phyloP scores from a whole-genome alignment of 169 alveolate genomes.

The Plasmodium coatneyi region DNA sequence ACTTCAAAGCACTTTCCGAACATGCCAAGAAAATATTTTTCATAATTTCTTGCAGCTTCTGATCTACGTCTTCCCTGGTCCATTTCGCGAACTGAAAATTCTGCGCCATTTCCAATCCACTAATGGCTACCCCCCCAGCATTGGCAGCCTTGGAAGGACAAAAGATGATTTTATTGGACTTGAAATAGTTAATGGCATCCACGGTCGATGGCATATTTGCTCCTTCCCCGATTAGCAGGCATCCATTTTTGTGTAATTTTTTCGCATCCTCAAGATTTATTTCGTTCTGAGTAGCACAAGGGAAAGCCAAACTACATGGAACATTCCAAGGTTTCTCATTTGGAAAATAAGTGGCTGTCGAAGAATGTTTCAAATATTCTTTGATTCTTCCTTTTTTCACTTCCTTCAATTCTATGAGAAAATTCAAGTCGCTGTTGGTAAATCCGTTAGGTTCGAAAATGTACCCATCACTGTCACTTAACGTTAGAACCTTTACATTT shows the following conservation, averaged over 20 bases:
- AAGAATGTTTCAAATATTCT: constrained; percentile 76
- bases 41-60: constrained; percentile 84
- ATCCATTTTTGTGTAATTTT: constrained; percentile 78
- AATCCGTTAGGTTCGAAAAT: constrained; percentile 84
- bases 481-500: constrained; percentile 86
- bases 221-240: constrained; percentile 85
- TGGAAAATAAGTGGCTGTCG: constrained; percentile 78
- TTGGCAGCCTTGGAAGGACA: constrained; percentile 92
- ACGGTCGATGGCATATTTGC: constrained; percentile 91
- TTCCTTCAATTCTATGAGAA: constrained; percentile 79
- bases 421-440: constrained; percentile 77
- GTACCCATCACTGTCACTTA: constrained; percentile 86
- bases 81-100: constrained; percentile 84
- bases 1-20: constrained; percentile 79
- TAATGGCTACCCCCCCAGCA: constrained; percentile 92
- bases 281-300: constrained; percentile 91
- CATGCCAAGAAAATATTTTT: constrained; percentile 80
- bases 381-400: constrained; percentile 76
- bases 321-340: constrained; percentile 82
- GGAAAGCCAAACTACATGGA: constrained; percentile 86
- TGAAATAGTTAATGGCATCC: constrained; percentile 84
- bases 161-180: constrained; percentile 76
- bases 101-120: constrained; percentile 91
- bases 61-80: constrained; percentile 86
- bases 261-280: constrained; percentile 83